Conservation (phyloP, 805 yeast genomes). For the Debaryomyces maramus region DNA sequence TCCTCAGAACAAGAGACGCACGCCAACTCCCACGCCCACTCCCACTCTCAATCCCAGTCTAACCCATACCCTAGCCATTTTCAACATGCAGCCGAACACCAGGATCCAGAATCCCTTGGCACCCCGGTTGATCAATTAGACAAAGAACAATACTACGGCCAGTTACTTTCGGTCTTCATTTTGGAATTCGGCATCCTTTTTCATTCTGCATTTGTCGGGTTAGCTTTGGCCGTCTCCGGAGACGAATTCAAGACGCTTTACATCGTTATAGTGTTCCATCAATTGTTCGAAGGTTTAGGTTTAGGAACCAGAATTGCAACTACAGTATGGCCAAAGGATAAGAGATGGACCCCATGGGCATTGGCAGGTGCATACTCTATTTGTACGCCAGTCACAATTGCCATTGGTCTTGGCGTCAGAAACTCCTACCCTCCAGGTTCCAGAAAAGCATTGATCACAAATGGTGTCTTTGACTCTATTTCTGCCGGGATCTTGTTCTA, state of each 20-base stretch:
- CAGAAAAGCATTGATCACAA: conserved; percentile 58
- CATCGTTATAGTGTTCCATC: conserved; percentile 72
- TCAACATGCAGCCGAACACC: conserved; percentile 44
- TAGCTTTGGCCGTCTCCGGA: conserved; percentile 75
- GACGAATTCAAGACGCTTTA: conserved; percentile 71
- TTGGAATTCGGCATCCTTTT: conserved; percentile 79
- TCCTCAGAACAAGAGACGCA: not conserved
- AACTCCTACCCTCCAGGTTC: conserved; percentile 59
- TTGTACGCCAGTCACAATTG: conserved; percentile 73
- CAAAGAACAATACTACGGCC: conserved; percentile 54
- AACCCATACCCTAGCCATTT: conserved; percentile 39
- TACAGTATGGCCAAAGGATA: conserved; percentile 35
- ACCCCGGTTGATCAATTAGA: conserved; percentile 34
- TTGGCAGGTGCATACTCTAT: conserved; percentile 51
- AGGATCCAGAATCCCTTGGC: conserved; percentile 43
- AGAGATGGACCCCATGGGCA: conserved; percentile 57
- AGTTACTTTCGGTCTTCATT: conserved; percentile 47
- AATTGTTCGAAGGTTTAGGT: conserved; percentile 84
- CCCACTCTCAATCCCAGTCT: not conserved
- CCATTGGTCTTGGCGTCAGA: conserved; percentile 77
- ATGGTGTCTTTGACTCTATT: conserved; percentile 72
- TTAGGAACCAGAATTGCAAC: conserved; percentile 65
- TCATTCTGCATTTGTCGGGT: conserved; percentile 82
- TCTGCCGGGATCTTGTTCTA: conserved; percentile 78
- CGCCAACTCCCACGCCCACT: not conserved